Base-by-base conservation (phyloP, 192 early-diverging fungal genomes). In the Gigaspora rosea region DNA sequence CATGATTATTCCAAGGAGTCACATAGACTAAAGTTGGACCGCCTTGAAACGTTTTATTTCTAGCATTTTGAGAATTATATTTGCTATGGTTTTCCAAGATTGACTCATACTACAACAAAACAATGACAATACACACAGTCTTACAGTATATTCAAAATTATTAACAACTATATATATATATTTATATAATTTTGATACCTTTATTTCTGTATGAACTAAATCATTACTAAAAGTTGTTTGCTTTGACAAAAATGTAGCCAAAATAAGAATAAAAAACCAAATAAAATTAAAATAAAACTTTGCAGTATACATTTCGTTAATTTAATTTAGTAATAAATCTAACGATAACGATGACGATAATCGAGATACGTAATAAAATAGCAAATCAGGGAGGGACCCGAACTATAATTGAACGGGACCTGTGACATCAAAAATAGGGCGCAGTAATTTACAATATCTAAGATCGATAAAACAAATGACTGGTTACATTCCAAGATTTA, bases 1-100 rank as follows among this genome's bases (percentile, higher is more conserved):
- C 83, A 50, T 76, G 71, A 75, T 80, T 84, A 73, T 84, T 84
- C 83, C 83, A 84, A 16, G 83, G 83, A 0, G 83, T 84, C 5
- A 84, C 80, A 56, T 84, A 84, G 35, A 78, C 83, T 61, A 84
- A 46, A n/a, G 80, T 78, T 11, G 63, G 72, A 57, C 80, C 82
- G 18, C 61, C 73, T 27, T 63, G 36, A 49, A 79, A 82, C 15
- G 49, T 35, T 71, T 82, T 82, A 2, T 59, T 79, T 65, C 76
- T 75, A 11, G 81, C 75, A 32, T 75, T 63, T 50, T 48, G 18
- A n/a, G 35, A 36, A 22, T 79, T 52, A 46, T 69, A 75, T 65
- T 79, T 76, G 49, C 57, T 61, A n/a, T 79, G 80, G 11, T 75
- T 61, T 48, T 58, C 57, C 11, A 75, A n/a, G 11, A 75, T 67